phyloP scores from a whole-genome alignment of 345 rosid species.

The Heritiera littoralis region DNA sequence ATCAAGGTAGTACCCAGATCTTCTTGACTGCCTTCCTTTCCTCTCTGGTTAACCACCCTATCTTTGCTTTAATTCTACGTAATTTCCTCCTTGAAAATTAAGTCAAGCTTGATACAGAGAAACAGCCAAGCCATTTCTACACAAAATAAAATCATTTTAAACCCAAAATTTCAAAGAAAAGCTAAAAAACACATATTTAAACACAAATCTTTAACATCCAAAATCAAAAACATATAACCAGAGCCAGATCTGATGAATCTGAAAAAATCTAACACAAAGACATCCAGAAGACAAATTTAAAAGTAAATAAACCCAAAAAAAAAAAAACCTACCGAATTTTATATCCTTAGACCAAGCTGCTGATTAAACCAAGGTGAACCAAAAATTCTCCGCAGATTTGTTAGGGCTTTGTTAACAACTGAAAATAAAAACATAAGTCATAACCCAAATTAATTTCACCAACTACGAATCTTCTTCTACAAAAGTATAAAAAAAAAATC shows the following conservation, averaged over 20 bases:
- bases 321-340: conserved; percentile 25
- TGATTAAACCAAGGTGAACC: neutral
- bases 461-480: neutral
- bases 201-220: conserved; percentile 3
- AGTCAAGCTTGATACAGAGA: neutral
- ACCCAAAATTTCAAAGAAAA: neutral
- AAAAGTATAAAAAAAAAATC: neutral
- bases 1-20: neutral
- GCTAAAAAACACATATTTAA: neutral
- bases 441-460: neutral
- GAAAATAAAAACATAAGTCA: conserved; percentile 7
- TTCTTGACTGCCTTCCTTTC: neutral
- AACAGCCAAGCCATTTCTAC: neutral
- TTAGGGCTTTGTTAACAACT: neutral
- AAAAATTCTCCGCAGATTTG: neutral
- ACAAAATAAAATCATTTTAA: neutral
- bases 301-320: neutral
- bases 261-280: neutral
- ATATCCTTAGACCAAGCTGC: conserved; percentile 21
- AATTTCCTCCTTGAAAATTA: neutral
- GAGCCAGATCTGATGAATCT: neutral
- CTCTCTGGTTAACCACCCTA: neutral
- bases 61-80: neutral
- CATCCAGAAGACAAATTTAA: neutral
- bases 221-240: neutral